Evolutionary conservation across 73 alveolate genomes (phyloP), one percentile per base, ranked within the genome.

Genomic region (Blepharisma stoltei): DNA sequence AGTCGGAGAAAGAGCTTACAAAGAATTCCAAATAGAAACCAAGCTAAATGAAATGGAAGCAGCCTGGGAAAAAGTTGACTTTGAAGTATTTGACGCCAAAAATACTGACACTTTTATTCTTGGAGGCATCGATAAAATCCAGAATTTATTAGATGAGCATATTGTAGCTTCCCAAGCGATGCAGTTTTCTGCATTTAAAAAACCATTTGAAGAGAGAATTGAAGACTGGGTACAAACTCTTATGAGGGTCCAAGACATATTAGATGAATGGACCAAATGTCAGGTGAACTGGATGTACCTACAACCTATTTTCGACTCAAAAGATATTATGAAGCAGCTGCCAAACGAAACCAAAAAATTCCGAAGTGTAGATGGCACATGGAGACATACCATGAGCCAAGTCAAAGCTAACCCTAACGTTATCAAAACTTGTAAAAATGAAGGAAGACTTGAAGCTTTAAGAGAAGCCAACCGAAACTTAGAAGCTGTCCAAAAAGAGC

Each of bases 261-360:
- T 98, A 69, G 99, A 98, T 83, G 99, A 98, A 85, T 98, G 99
- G 99, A 90, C 88, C 55, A 92, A 93, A 89, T 93, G 98, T 90
- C 96, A 98, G 78, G 95, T 25, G 0, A 82, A 98, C 73, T 98
- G 99, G 99, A 97, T 98, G 98, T 98, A 98, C 87, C 89, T 98
- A 32, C 95, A 98, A 79, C 99, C 99, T 32, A 98, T 98, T 78
- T 98, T 98, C 80, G 99, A 98, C 79, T 93, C 99, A 47, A 96
- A 97, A 48, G 99, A 98, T 85, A 98, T 98, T 77, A 97, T 97
- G 93, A 98, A 98, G 89, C 98, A 98, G 88, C 95, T 98, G 67
- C 99, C 99, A 4, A 92, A 96, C 49, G 99, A 98, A 82, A 93
- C 98, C 71, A 98, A 98, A 86, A 97, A 98, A 83, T 98, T 98